phyloP scores from a whole-genome alignment of 2,329 filamentous ascomycete genomes.

The Colletotrichum somersetense region DNA sequence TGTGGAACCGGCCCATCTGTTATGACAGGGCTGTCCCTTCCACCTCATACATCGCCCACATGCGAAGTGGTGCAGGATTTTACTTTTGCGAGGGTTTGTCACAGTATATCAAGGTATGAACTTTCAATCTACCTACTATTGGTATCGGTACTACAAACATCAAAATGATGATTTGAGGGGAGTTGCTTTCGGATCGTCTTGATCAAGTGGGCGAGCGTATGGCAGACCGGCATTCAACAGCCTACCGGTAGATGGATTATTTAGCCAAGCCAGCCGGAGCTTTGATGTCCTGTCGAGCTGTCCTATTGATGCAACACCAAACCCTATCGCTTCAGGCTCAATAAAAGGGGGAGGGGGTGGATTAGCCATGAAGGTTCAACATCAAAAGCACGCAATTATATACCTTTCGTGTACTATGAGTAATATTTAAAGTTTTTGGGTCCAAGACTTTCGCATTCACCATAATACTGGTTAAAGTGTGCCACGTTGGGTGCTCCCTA shows the following conservation, averaged over 20 bases:
- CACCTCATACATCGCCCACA: background rate
- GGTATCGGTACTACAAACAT: background rate
- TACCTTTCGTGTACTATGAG: background rate
- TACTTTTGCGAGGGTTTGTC: background rate
- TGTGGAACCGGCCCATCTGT: background rate
- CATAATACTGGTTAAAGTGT: background rate
- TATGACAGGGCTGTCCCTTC: conserved; percentile 3
- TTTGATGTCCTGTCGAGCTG: no score
- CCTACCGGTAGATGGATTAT: background rate
- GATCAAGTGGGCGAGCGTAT: background rate
- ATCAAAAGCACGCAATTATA: background rate
- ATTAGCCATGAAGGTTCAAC: background rate
- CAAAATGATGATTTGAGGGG: background rate
- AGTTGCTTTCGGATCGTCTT: background rate
- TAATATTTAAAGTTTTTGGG: background rate
- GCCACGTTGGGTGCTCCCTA: background rate
- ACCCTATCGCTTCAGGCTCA: background rate
- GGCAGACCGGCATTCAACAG: background rate
- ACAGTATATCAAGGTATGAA: background rate
- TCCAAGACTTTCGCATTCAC: background rate
- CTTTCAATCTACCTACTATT: background rate
- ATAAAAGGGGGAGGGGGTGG: background rate
- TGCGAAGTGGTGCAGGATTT: background rate
- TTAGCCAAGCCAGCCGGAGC: no score
- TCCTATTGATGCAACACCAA: background rate